Evolutionary conservation across 768 basidiomycete species (phyloP).

Genomic region (Pluteus cervinus): DNA sequence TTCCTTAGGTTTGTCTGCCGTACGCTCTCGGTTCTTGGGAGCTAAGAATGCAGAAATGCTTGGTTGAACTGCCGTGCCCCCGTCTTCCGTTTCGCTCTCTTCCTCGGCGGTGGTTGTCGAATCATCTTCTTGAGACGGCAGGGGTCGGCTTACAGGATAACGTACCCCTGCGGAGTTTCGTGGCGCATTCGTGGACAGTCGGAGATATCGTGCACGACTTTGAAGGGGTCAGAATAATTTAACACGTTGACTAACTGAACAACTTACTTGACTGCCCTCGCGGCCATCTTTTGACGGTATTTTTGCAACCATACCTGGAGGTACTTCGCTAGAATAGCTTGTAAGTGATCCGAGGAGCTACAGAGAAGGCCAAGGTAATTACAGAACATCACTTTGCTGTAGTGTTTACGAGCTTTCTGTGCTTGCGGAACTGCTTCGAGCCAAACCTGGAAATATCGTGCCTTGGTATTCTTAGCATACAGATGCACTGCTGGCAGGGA

Average conservation of each 20-base stretch:
- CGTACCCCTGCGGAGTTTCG: too few relatives aligned
- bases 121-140: slow-evolving; percentile 9
- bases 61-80: slow-evolving; percentile 3
- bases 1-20: too few relatives aligned
- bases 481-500: slow-evolving; percentile 78
- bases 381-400: slow-evolving; percentile 54
- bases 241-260: slow-evolving; percentile 3
- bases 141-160: slow-evolving; percentile 17
- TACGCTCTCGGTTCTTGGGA: too few relatives aligned
- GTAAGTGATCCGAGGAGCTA: neutral
- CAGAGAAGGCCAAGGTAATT: slow-evolving; percentile 20
- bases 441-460: slow-evolving; percentile 62
- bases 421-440: slow-evolving; percentile 62
- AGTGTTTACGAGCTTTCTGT: slow-evolving; percentile 58
- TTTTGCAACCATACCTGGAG: slow-evolving; percentile 65
- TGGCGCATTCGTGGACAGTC: slow-evolving; percentile 54
- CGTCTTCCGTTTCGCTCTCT: slow-evolving; percentile 21
- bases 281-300: slow-evolving; percentile 63
- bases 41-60: too few relatives aligned
- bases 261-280: slow-evolving; percentile 81
- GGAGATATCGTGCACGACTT: slow-evolving; percentile 79
- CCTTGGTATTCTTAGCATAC: slow-evolving; percentile 54
- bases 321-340: slow-evolving; percentile 49
- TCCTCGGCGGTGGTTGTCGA: slow-evolving; percentile 17
- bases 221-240: slow-evolving; percentile 7